Conservation (phyloP, 2,329 filamentous ascomycete genomes). For the Trichoderma lentiforme region DNA sequence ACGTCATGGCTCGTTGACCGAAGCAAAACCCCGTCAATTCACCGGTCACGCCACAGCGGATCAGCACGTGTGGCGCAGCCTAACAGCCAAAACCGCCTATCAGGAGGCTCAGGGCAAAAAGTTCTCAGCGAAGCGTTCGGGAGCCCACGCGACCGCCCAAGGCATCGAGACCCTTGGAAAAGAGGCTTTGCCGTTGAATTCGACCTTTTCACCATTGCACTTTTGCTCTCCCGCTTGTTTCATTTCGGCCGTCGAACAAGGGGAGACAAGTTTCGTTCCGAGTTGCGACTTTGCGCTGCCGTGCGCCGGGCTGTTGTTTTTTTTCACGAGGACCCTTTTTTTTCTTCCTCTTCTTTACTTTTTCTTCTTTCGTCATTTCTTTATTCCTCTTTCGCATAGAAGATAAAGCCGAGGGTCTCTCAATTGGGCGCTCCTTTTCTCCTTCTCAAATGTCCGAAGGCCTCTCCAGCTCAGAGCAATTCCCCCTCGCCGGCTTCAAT, state of each 20-base stretch:
- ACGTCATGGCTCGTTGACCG: not conserved
- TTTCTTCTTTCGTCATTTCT: not conserved
- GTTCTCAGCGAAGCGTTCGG: conserved; percentile 1
- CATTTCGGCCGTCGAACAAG: not conserved
- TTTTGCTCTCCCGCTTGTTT: not conserved
- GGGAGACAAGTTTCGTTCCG: not conserved
- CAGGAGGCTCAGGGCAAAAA: conserved; percentile 10
- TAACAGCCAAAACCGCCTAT: not conserved
- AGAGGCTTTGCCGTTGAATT: not conserved
- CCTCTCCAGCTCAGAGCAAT: conserved; percentile 14
- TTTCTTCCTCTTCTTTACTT: not conserved
- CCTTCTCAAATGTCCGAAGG: conserved; percentile 17
- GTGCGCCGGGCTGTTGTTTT: not conserved
- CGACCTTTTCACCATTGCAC: not conserved
- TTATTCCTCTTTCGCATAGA: not conserved
- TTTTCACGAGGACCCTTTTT: not conserved
- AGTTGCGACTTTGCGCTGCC: conserved; percentile 1
- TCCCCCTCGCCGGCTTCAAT: conserved; percentile 16
- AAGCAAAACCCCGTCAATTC: conserved; percentile 2
- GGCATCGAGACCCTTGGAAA: conserved; percentile 3
- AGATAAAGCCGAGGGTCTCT: not conserved
- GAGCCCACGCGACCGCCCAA: conserved; percentile 10
- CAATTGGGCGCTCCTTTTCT: not conserved
- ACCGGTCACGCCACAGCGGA: conserved; percentile 13
- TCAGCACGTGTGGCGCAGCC: conserved; percentile 8